Evolutionary conservation across 1,284 basidiomycete genomes (phyloP).

Genomic region (Pascua sp.): DNA sequence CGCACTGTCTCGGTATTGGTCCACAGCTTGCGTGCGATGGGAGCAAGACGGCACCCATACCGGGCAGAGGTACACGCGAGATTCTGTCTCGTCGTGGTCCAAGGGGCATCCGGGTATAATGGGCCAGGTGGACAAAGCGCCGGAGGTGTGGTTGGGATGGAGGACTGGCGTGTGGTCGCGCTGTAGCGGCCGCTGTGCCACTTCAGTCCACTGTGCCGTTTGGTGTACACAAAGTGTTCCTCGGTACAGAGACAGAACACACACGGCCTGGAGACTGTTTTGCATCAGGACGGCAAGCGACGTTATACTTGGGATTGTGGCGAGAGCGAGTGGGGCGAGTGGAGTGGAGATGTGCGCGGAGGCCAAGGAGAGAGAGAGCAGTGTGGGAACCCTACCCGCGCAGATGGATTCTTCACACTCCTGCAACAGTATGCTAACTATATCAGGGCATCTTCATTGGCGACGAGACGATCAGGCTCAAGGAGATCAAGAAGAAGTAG

Average conservation of each 20-base stretch:
- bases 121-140: too few relatives aligned
- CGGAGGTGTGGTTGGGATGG: too few relatives aligned
- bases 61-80: too few relatives aligned
- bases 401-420: neutral
- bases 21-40: neutral
- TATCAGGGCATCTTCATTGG: conserved; percentile 84
- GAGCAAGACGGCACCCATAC: neutral
- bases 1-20: neutral
- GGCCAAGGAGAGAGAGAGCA: neutral
- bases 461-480: conserved; percentile 81
- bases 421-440: neutral
- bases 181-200: too few relatives aligned
- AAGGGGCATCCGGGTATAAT: too few relatives aligned
- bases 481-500: conserved; percentile 94
- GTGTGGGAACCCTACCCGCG: neutral
- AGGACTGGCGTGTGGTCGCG: too few relatives aligned
- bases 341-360: neutral
- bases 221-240: too few relatives aligned
- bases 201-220: too few relatives aligned
- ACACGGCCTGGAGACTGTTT: too few relatives aligned
- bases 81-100: too few relatives aligned
- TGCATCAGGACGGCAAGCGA: too few relatives aligned
- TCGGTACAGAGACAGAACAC: too few relatives aligned
- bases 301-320: neutral
- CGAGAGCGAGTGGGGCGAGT: neutral